Percentiles rank a stretch among this genome's conserved stretches.
Conservation (phyloP, 495 filamentous ascomycete species). For the Massariosphaeria phaeospora region DNA sequence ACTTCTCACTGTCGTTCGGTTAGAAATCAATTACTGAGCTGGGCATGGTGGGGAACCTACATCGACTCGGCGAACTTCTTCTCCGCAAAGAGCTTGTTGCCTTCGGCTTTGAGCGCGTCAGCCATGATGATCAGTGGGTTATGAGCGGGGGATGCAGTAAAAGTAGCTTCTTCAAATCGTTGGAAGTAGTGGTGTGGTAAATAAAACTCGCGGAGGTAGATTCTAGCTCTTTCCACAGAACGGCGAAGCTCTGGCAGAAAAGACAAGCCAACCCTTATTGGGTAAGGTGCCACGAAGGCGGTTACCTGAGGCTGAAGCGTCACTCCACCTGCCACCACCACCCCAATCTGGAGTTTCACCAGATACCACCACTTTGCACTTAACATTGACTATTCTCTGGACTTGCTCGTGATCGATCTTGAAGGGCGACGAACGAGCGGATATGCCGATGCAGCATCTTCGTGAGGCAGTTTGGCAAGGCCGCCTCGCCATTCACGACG, state of each 20-base stretch:
- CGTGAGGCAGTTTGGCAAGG: slow-evolving; percentile 8
- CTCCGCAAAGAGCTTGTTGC: slow-evolving; percentile 94
- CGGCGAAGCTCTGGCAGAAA: slow-evolving; percentile 13
- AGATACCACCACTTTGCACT: no score
- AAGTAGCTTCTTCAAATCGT: neutral
- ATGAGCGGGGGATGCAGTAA: neutral
- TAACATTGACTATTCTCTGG: no score
- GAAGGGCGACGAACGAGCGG: no score
- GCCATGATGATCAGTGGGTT: slow-evolving; percentile 36
- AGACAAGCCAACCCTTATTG: neutral
- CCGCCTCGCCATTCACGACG: neutral
- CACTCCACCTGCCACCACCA: no score
- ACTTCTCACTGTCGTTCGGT: slow-evolving; percentile 66
- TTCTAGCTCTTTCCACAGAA: slow-evolving; percentile 31
- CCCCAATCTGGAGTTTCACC: no score
- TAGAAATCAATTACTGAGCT: slow-evolving; percentile 2
- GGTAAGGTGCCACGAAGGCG: slow-evolving; percentile 10
- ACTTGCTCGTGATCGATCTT: no score
- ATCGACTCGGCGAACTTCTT: slow-evolving; percentile 95
- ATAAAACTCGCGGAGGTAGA: slow-evolving; percentile 20
- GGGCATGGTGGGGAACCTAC: slow-evolving; percentile 52
- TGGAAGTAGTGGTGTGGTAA: slow-evolving; percentile 19
- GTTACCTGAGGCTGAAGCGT: slow-evolving; percentile 27
- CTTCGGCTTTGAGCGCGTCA: slow-evolving; percentile 77
- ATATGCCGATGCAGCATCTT: no score